Evolutionary conservation across 2,329 filamentous ascomycete genomes (phyloP).

Genomic region (Colletotrichum navitas): DNA sequence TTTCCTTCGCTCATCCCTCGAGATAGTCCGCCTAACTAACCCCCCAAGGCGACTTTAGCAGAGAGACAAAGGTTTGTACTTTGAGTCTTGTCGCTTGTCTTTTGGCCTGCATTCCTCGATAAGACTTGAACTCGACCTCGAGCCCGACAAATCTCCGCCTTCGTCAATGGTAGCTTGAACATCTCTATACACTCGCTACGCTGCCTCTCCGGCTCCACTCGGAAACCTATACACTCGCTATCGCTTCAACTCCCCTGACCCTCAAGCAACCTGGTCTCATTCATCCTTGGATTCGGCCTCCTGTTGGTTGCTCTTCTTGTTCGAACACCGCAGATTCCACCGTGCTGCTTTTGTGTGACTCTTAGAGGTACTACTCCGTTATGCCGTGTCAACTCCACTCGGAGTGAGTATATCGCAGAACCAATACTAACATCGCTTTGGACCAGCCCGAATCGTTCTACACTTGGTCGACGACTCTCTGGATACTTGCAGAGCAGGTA

Average conservation of each 20-base stretch:
- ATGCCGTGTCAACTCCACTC: conserved; percentile 1
- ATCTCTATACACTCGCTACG: conserved; percentile 30
- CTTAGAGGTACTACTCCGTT: conserved; percentile 4
- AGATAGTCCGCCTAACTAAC: conserved; percentile 35
- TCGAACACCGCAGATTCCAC: background rate
- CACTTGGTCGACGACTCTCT: conserved; percentile 5
- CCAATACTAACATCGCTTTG: background rate
- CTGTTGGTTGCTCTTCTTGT: background rate
- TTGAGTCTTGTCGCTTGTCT: conserved; percentile 31
- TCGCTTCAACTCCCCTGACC: background rate
- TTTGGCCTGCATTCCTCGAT: conserved; percentile 25
- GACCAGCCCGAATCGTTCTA: background rate
- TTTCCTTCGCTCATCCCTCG: conserved; percentile 38
- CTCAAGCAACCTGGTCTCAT: conserved; percentile 7
- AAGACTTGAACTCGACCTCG: conserved; percentile 25
- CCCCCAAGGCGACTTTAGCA: conserved; percentile 28
- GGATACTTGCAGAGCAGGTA: background rate
- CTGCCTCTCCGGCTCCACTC: conserved; percentile 31
- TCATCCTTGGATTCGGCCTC: background rate
- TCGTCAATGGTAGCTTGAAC: conserved; percentile 34
- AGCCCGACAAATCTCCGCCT: conserved; percentile 22
- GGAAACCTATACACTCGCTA: conserved; percentile 37
- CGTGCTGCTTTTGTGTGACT: conserved; percentile 18
- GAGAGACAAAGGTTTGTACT: conserved; percentile 35
- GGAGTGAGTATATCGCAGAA: background rate